phyloP scores from a whole-genome alignment of 495 filamentous ascomycete species.

The Penicillium longicatenatum region DNA sequence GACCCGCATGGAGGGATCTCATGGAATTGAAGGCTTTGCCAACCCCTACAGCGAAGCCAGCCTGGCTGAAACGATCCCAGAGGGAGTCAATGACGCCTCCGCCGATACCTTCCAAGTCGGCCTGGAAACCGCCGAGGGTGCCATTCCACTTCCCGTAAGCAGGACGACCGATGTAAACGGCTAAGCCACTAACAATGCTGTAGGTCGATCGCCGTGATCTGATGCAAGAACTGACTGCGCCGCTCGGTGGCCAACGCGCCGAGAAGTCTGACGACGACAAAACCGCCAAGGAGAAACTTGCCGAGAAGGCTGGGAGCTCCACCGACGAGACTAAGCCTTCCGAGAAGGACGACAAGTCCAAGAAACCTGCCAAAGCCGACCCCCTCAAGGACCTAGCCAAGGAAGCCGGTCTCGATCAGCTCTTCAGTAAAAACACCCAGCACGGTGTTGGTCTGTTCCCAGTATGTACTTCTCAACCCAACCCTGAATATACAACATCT shows the following conservation, averaged over 20 bases:
- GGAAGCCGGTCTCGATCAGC: conserved; percentile 19
- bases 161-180: too few species aligned
- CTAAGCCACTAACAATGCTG: neutral
- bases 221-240: neutral
- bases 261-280: too few species aligned
- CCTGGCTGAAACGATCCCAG: conserved; percentile 2
- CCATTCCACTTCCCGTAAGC: neutral
- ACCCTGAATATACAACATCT: neutral
- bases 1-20: neutral
- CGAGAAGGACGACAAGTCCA: conserved; percentile 6
- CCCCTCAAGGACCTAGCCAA: conserved; percentile 15
- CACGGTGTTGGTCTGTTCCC: conserved; percentile 29
- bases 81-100: neutral
- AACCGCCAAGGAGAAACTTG: neutral
- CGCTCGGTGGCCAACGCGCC: too few species aligned
- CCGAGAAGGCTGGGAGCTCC: neutral
- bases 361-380: conserved; percentile 4
- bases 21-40: conserved; percentile 5
- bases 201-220: neutral
- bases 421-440: conserved; percentile 19
- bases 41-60: conserved; percentile 9
- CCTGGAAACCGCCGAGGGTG: neutral
- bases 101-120: neutral
- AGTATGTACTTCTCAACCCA: conserved; percentile 11
- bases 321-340: neutral